Conservation (phyloP, 805 yeast genomes). For the Cyberlindnera bimundalis region DNA sequence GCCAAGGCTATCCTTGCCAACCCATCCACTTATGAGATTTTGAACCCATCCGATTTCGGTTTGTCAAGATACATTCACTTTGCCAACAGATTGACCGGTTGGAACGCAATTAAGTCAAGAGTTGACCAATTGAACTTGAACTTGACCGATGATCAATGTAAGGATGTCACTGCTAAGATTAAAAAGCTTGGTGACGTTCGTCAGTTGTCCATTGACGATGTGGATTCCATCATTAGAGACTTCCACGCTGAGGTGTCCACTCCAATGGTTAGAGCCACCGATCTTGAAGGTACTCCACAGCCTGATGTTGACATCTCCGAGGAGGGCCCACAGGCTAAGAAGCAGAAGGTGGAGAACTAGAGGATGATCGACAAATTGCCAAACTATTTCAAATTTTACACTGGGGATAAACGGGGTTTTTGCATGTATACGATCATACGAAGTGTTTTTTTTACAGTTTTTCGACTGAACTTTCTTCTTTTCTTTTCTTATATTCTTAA, state of each 20-base stretch:
- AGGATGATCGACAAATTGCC: not conserved
- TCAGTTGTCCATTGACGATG: conserved; percentile 93
- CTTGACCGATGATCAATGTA: conserved; percentile 87
- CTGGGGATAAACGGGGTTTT: too few relatives aligned
- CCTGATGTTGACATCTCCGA: conserved; percentile 16
- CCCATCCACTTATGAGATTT: conserved; percentile 97
- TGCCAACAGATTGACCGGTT: conserved; percentile 96
- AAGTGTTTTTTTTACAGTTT: not conserved
- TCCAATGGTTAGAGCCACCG: conserved; percentile 37
- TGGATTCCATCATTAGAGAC: conserved; percentile 93
- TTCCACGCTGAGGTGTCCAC: conserved; percentile 75
- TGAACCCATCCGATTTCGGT: conserved; percentile 94
- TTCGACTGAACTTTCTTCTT: too few relatives aligned
- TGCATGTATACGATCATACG: too few relatives aligned
- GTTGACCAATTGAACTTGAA: conserved; percentile 93
- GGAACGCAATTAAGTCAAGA: conserved; percentile 98
- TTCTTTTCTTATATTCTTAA: not conserved
- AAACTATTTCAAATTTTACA: too few relatives aligned
- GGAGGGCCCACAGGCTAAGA: conserved; percentile 31
- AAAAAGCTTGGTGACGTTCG: conserved; percentile 94
- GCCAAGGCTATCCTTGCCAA: conserved; percentile 98
- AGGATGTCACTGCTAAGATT: conserved; percentile 91
- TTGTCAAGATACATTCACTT: conserved; percentile 94
- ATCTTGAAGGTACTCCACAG: conserved; percentile 25
- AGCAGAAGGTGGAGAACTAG: conserved; percentile 29